A percentile compares a stretch with the other conserved stretches of the same genome.
Conservation (phyloP, 1,139 yeast genomes). For the Yamadazyma triangularis region DNA sequence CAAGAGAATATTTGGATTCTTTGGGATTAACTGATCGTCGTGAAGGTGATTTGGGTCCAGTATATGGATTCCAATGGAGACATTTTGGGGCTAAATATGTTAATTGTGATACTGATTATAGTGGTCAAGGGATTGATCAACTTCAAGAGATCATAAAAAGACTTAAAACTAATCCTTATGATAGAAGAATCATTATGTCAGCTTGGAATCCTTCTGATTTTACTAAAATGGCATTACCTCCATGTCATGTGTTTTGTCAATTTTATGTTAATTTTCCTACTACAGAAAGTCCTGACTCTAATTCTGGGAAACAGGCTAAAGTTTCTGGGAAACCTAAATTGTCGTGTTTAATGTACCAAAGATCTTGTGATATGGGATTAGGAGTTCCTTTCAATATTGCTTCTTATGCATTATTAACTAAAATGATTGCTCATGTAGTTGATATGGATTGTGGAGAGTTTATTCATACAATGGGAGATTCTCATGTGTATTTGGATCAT, state of each 20-base stretch:
- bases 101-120: conserved; percentile 82
- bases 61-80: conserved; percentile 98
- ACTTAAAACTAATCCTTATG: conserved; percentile 84
- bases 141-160: conserved; percentile 73
- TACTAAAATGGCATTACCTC: conserved; percentile 92
- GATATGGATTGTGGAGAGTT: conserved; percentile 95
- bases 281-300: neutral
- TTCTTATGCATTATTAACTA: conserved; percentile 85
- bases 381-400: conserved; percentile 99
- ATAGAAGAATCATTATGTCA: conserved; percentile 86
- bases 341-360: conserved; percentile 86
- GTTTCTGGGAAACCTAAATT: conserved; percentile 52
- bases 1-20: conserved; percentile 81
- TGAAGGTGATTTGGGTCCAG: conserved; percentile 97
- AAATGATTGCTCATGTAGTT: conserved; percentile 92
- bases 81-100: conserved; percentile 93
- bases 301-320: neutral
- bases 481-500: conserved; percentile 91
- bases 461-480: conserved; percentile 95
- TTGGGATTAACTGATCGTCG: conserved; percentile 76
- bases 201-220: conserved; percentile 99
- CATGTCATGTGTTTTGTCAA: conserved; percentile 95
- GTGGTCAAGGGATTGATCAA: conserved; percentile 89
- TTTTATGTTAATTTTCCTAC: conserved; percentile 83
- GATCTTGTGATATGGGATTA: conserved; percentile 98